phyloP scores from a whole-genome alignment of 2,329 filamentous ascomycete species.

The Zarea fungicola region DNA sequence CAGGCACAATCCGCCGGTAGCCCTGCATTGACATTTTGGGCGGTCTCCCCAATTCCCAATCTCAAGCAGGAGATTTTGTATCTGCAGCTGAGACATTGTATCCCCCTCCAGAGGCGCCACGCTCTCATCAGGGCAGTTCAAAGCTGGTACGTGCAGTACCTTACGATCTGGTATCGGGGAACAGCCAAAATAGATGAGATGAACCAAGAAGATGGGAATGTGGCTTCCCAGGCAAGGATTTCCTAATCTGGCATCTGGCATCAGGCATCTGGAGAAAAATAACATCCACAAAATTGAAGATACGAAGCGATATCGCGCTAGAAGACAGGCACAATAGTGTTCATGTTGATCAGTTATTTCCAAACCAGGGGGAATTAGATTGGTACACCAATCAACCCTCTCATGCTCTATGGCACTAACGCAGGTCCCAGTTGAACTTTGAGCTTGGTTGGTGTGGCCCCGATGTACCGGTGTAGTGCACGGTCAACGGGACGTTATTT shows the following conservation, averaged over 20 bases:
- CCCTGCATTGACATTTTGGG: background rate
- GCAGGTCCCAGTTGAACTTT: constrained; percentile 10
- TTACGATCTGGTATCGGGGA: no score
- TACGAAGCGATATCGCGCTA: no score
- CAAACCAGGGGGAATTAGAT: background rate
- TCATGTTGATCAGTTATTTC: background rate
- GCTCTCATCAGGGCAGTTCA: background rate
- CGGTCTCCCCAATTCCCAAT: no score
- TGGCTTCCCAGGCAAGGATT: no score
- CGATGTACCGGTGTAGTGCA: constrained; percentile 6
- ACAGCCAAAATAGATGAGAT: no score
- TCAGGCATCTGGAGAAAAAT: no score
- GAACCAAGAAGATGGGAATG: no score
- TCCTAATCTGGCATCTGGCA: no score
- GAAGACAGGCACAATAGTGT: no score
- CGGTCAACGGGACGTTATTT: constrained; percentile 1
- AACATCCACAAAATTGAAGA: no score
- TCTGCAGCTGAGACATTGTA: constrained; percentile 6
- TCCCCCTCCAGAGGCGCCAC: background rate
- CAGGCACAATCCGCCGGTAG: background rate
- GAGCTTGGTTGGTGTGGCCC: background rate
- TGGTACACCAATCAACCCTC: no score
- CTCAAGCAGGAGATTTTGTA: constrained; percentile 5
- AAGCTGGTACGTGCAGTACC: no score
- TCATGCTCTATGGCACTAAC: constrained; percentile 5